phyloP scores from a whole-genome alignment of 495 filamentous ascomycete species.

The Penicillium pulvis region DNA sequence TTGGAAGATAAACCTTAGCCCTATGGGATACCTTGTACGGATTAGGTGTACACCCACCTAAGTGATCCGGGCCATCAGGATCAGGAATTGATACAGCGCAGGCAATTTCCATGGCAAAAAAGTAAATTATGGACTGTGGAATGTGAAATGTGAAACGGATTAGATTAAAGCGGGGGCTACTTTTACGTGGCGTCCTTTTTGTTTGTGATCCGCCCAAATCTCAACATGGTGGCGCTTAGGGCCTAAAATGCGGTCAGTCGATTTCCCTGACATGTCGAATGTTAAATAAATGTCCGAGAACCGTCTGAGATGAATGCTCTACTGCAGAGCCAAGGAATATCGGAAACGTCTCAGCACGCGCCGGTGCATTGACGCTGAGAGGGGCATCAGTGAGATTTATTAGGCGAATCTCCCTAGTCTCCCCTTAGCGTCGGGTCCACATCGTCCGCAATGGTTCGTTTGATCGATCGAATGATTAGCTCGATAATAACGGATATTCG shows the following conservation, averaged over 20 bases:
- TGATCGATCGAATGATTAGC: conserved; percentile 1
- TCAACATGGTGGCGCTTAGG: neutral
- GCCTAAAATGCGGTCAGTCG: neutral
- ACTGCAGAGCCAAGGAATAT: conserved; percentile 7
- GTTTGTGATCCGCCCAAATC: neutral
- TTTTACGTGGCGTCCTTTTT: conserved; percentile 11
- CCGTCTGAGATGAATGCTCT: neutral
- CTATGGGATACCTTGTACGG: too few relatives aligned
- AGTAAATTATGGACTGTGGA: neutral
- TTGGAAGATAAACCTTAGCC: too few relatives aligned
- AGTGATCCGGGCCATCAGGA: too few relatives aligned
- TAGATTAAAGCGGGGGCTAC: conserved; percentile 9
- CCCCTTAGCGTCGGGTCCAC: neutral
- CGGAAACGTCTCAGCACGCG: neutral
- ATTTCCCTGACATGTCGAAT: neutral
- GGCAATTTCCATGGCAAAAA: too few relatives aligned
- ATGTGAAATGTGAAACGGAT: conserved; percentile 7
- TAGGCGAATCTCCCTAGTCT: neutral
- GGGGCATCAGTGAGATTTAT: neutral
- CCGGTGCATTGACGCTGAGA: too few relatives aligned
- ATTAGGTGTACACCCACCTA: too few relatives aligned
- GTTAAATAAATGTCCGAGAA: neutral
- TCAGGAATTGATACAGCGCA: too few relatives aligned
- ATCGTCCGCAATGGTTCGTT: neutral
- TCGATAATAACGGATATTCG: neutral